Base-by-base conservation (phyloP, 148 eudicot species). In the Dysphania ambrosioides region DNA sequence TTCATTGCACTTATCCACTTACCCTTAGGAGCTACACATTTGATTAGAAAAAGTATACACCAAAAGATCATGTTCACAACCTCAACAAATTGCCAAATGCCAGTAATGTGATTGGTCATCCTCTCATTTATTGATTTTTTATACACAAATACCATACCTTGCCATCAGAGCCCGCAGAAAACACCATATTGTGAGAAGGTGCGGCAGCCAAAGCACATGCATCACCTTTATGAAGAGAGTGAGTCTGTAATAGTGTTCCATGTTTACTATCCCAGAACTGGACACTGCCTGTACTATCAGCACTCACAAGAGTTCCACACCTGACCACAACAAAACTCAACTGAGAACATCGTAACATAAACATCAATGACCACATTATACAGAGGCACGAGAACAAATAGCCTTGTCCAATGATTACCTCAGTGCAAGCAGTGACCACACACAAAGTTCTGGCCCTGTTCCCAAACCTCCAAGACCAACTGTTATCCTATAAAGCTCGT, bases 121-220 rank as follows among this genome's bases (percentile, higher is more conserved):
- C 19, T 6, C 8, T 29, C 51, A n/a, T n/a, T 34, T 24, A 12
- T 38, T 2, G 23, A 51, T 66, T 66, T 24, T 15, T 47, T 0
- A 31, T 31, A 6, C 1, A 62, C 42, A 13, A 63, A 71, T 15
- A 18, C 66, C 80, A 67, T 86, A 93, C 98, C 97, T 89, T 91
- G 71, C 98, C 98, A 87, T 92, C 98, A 67, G 97, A 88, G 55
- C 97, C 98, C 8, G 89, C 96, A 81, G 98, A 92, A 73, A 87
- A 95, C 34, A 95, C 97, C 83, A 79, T 86, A 71, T 80, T 88
- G 79, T 95, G 93, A 60, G 91, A 85, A 75, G 98, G 97, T 38
- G 77, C 79, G 77, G 92, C 96, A 40, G 93, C 93, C 79, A 95
- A 71, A 63, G 93, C 92, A 83, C 85, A 90, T 34, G 90, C 96